phyloP scores from a whole-genome alignment of 805 yeast species.

The Monosporozyma aquatica region DNA sequence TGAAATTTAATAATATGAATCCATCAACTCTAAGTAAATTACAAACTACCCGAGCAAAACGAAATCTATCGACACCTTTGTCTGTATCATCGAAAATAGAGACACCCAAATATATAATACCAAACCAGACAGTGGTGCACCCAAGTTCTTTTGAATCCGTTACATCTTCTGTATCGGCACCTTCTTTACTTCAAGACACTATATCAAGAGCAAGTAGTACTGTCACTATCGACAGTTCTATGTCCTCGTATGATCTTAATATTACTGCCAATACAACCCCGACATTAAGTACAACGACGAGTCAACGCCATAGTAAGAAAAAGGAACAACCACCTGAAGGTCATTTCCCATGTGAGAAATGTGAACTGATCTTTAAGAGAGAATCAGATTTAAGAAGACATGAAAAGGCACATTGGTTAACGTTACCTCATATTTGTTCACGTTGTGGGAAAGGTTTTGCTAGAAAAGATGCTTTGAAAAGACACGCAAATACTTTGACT shows the following conservation, averaged over 20 bases:
- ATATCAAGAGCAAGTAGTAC: not conserved
- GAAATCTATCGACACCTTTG: not conserved
- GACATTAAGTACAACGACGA: too few species aligned
- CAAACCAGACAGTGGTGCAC: slow-evolving; percentile 3
- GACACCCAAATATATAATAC: not conserved
- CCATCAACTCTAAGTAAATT: not conserved
- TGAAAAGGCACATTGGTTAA: slow-evolving; percentile 60
- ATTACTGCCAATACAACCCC: too few species aligned
- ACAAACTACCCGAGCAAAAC: too few species aligned
- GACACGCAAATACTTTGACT: slow-evolving; percentile 67
- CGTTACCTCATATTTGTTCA: slow-evolving; percentile 68
- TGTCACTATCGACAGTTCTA: not conserved
- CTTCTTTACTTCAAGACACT: not conserved
- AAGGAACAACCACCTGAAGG: slow-evolving; percentile 10
- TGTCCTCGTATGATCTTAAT: not conserved
- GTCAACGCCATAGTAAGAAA: not conserved
- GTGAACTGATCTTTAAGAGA: slow-evolving; percentile 56
- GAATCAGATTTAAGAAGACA: slow-evolving; percentile 66
- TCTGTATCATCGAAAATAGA: not conserved
- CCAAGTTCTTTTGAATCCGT: not conserved
- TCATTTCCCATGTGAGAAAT: slow-evolving; percentile 49
- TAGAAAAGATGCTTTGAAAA: slow-evolving; percentile 68
- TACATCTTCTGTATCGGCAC: not conserved
- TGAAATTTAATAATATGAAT: slow-evolving; percentile 3
- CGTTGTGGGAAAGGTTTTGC: slow-evolving; percentile 78